Base-by-base conservation (phyloP, 1,284 basidiomycete genomes). In the Sanghuangporus baumii region DNA sequence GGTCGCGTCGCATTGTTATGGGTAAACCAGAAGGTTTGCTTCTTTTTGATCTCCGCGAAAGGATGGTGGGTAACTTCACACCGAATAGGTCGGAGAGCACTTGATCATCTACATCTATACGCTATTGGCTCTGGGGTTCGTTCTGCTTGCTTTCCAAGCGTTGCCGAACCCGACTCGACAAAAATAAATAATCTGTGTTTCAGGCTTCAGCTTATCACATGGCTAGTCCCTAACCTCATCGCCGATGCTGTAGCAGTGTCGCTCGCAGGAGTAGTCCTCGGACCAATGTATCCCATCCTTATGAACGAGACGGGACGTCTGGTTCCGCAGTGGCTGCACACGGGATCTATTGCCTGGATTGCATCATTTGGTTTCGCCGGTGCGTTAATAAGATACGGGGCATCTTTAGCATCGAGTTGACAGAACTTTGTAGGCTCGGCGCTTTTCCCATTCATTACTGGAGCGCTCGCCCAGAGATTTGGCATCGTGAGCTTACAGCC, bases 271-370 rank as follows among this genome's bases (percentile, higher is more conserved):
- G 65, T 86, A 31, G 68, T 85, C 34, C 64, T 83, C 14, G 80
- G 79, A 4, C 85, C 84, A 0, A 78, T 84, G 69, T 86, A 80
- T 66, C 82, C 83, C 1, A 80, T 84, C 64, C 73, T 77, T 37
- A 80, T 85, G 74, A 80, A 79, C 61, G 77, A 82, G 59, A 71
- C 80, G 1, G 72, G 75, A 9, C 72, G 76, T 7, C 72, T 84
- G 51, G 72, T 86, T 12, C 82, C 83, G 1, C 75, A 75, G 14
- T 76, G 78, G 74, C 70, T 86, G 7, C 71, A 85, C 38, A 83
- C 81, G 0, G 81, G 79, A 8, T 75, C 75, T 55, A 81, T 86
- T 38, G 83, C 83, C 3, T 86, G 80, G 79, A 83, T 85, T 48
- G 66, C 65, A 20, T 62, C 66, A 38, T 65, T 69, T 51, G 66